phyloP scores from a whole-genome alignment of 2,329 filamentous ascomycete species.

The Alternaria burnsii region DNA sequence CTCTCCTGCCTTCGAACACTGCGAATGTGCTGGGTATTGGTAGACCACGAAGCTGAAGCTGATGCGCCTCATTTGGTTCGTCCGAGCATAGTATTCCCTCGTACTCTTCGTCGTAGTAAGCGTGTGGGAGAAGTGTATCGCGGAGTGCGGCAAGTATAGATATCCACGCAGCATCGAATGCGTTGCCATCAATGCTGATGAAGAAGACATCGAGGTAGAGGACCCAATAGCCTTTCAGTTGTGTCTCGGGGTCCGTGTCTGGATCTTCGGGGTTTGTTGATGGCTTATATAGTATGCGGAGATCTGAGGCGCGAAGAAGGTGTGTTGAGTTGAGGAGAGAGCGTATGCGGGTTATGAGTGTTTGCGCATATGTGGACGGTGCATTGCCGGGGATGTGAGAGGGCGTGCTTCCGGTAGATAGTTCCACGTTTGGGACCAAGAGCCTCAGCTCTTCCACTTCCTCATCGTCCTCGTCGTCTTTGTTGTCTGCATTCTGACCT shows the following conservation, averaged over 20 bases:
- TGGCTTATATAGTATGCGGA: constrained; percentile 75
- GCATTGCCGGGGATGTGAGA: constrained; percentile 84
- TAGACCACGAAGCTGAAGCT: constrained; percentile 68
- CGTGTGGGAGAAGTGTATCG: constrained; percentile 78
- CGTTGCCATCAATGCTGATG: constrained; percentile 89
- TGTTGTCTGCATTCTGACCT: constrained; percentile 14
- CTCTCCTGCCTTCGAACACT: constrained; percentile 66
- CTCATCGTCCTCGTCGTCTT: constrained; percentile 31
- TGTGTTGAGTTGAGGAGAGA: constrained; percentile 76
- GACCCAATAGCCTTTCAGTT: constrained; percentile 89
- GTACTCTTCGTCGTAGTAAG: constrained; percentile 83
- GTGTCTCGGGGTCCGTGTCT: constrained; percentile 56
- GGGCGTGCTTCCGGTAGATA: constrained; percentile 89
- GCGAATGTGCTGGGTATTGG: constrained; percentile 81
- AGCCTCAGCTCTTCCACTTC: constrained; percentile 67
- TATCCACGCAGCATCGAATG: constrained; percentile 90
- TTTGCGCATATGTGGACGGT: constrained; percentile 81
- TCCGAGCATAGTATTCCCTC: constrained; percentile 81
- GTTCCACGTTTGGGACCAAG: constrained; percentile 90
- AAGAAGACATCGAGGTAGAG: constrained; percentile 96
- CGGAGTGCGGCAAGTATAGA: constrained; percentile 81
- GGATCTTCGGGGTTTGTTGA: constrained; percentile 56
- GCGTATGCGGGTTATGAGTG: constrained; percentile 80
- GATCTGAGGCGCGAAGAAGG: constrained; percentile 70
- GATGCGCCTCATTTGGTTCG: constrained; percentile 61